Evolutionary conservation across 139 green algal genomes (phyloP), one percentile per base, ranked within the genome.

Genomic region (Edaphochlamys debaryana): DNA sequence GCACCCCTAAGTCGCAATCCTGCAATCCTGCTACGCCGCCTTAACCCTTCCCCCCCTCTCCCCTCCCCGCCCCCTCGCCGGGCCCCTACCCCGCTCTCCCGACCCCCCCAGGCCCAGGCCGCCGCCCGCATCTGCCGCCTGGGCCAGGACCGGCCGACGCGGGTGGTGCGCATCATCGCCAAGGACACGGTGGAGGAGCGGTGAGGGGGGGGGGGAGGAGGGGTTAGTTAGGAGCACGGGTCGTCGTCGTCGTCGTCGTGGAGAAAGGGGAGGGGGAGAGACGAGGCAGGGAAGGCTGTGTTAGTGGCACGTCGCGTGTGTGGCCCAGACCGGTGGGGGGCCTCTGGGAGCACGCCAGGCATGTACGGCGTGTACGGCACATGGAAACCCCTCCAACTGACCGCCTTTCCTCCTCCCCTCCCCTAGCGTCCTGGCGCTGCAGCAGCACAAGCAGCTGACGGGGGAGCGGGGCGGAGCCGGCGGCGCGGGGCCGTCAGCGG

Each of bases 41-140:
- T n/a, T n/a, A n/a, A n/a, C n/a, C n/a, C n/a, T n/a, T n/a, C n/a
- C n/a, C n/a, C n/a, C n/a, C n/a, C n/a, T n/a, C n/a, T n/a, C n/a
- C n/a, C n/a, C n/a, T n/a, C n/a, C n/a, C n/a, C n/a, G n/a, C n/a
- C n/a, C n/a, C n/a, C n/a, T n/a, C n/a, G n/a, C n/a, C n/a, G n/a
- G n/a, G n/a, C n/a, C n/a, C n/a, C n/a, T n/a, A n/a, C n/a, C n/a
- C n/a, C n/a, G n/a, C n/a, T n/a, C n/a, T n/a, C n/a, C n/a, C n/a
- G n/a, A n/a, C n/a, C 11, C 20, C 67, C 89, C 15, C 87, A 94
- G 79, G 76, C 87, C 1, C 92, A 95, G 79, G 92, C 92, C 13
- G 90, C 92, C 0, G 89, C 89, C 0, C 88, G 92, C 68, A 91
- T 95, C 67, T 87, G 90, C 73, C 86, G 92, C 38, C 74, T 95